phyloP scores from a whole-genome alignment of 495 filamentous ascomycete genomes.

The Eremomyces bilateralis region DNA sequence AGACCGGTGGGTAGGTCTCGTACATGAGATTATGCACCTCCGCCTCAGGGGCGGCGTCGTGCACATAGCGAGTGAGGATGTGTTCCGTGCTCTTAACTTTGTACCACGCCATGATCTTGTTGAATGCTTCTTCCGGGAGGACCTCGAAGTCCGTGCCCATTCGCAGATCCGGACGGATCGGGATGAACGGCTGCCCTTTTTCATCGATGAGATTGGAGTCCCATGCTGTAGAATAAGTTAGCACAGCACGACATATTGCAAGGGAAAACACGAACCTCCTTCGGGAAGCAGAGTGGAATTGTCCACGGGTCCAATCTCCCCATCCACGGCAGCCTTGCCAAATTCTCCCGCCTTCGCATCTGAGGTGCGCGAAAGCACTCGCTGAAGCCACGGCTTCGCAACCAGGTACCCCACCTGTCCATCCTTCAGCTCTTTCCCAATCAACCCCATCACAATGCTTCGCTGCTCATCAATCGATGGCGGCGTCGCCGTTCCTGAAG shows the following conservation, averaged over 20 bases:
- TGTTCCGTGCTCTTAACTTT: slow-evolving; percentile 48
- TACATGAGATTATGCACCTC: slow-evolving; percentile 44
- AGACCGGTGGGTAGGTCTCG: slow-evolving; percentile 68
- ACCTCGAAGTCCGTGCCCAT: slow-evolving; percentile 47
- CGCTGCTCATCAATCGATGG: slow-evolving; percentile 64
- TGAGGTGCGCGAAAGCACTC: slow-evolving; percentile 45
- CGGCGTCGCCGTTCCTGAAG: slow-evolving; percentile 7
- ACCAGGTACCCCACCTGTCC: slow-evolving; percentile 59
- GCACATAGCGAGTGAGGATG: slow-evolving; percentile 51
- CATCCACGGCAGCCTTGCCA: slow-evolving; percentile 37
- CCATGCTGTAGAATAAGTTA: no score
- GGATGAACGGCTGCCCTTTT: slow-evolving; percentile 40
- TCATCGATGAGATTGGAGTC: slow-evolving; percentile 28
- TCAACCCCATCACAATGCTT: slow-evolving; percentile 36
- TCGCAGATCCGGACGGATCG: slow-evolving; percentile 47
- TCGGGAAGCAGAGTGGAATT: slow-evolving; percentile 25
- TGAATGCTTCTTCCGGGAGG: slow-evolving; percentile 60
- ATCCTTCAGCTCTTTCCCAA: slow-evolving; percentile 32
- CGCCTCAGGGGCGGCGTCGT: slow-evolving; percentile 41
- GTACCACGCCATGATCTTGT: slow-evolving; percentile 62
- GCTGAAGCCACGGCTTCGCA: slow-evolving; percentile 55
- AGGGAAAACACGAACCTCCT: neutral
- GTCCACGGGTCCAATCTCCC: slow-evolving; percentile 61
- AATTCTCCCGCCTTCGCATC: slow-evolving; percentile 25
- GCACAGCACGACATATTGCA: neutral